phyloP scores from a whole-genome alignment of 768 basidiomycete species.

The Agaricus subrufescens region DNA sequence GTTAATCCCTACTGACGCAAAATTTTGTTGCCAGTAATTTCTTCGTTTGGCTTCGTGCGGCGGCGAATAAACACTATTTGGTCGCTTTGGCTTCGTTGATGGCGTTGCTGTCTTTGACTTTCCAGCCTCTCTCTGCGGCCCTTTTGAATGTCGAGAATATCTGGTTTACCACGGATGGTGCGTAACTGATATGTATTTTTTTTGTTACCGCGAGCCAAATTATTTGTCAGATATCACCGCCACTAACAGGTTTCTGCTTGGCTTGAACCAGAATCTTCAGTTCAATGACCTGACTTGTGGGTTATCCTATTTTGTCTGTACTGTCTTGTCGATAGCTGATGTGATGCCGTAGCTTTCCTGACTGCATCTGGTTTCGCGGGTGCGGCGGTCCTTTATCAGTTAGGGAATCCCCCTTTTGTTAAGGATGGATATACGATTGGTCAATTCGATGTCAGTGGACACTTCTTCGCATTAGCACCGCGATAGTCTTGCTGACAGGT shows the following conservation, averaged over 20 bases:
- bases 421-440: slow-evolving; percentile 39
- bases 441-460: slow-evolving; percentile 34
- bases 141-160: slow-evolving; percentile 43
- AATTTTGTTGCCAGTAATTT: slow-evolving; percentile 31
- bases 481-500: not conserved
- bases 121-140: slow-evolving; percentile 51
- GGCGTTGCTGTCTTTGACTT: slow-evolving; percentile 39
- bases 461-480: not conserved
- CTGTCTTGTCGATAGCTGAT: not conserved
- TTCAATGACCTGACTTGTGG: slow-evolving; percentile 45
- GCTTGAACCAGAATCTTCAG: slow-evolving; percentile 39
- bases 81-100: slow-evolving; percentile 46
- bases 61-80: slow-evolving; percentile 43
- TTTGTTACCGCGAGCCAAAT: not conserved
- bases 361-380: slow-evolving; percentile 53
- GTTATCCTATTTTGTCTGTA: slow-evolving; percentile 10
- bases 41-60: slow-evolving; percentile 41
- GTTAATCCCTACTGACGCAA: not conserved
- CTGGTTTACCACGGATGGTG: slow-evolving; percentile 38
- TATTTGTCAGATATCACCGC: slow-evolving; percentile 27
- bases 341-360: slow-evolving; percentile 34
- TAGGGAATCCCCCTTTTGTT: slow-evolving; percentile 44
- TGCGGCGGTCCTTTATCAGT: slow-evolving; percentile 40
- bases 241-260: slow-evolving; percentile 32
- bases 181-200: slow-evolving; percentile 2